Base-by-base conservation (phyloP, 179 eudicot genomes). In the Pouteria campechiana region DNA sequence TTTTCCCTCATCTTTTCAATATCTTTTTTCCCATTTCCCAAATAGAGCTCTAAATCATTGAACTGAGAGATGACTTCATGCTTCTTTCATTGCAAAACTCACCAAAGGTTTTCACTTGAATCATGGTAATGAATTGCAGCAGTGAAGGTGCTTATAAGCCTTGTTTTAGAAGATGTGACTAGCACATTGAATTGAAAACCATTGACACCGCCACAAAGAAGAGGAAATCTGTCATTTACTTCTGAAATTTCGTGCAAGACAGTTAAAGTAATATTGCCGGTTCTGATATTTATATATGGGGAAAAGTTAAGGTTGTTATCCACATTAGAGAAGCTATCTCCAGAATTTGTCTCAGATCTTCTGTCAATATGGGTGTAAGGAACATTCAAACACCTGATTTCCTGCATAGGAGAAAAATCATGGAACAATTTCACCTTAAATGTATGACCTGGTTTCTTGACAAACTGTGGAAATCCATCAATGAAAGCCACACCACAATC, bases 381-480 rank as follows among this genome's bases (percentile, higher is more conserved):
- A n/a, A n/a, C n/a, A n/a, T n/a, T n/a, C n/a, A n/a, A n/a, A n/a
- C n/a, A n/a, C n/a, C n/a, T n/a, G n/a, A n/a, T n/a, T n/a, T n/a
- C n/a, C n/a, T n/a, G n/a, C n/a, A n/a, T n/a, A 46, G 63, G 54
- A 64, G 72, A 44, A 58, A 58, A 57, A 42, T 56, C 62, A 58
- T 35, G 30, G 47, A 92, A 65, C 23, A 73, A 61, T 73, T 92
- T 92, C 74, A 81, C 74, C 87, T 83, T 92, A 53, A 92, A 88
- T 29, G 77, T 68, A 74, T 74, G 71, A 54, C 99, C 96, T 39
- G 93, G 93, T 64, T 74, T 80, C 51, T 63, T 63, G 53, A 83
- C 96, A 72, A 79, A 80, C 66, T 92, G 96, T 6, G 84, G 80
- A 64, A 75, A 64, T 28, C 83, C 89, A 53, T 87, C 83, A 46